phyloP scores from a whole-genome alignment of 78 protist genomes.

The Chrysochromulina tobinii region DNA sequence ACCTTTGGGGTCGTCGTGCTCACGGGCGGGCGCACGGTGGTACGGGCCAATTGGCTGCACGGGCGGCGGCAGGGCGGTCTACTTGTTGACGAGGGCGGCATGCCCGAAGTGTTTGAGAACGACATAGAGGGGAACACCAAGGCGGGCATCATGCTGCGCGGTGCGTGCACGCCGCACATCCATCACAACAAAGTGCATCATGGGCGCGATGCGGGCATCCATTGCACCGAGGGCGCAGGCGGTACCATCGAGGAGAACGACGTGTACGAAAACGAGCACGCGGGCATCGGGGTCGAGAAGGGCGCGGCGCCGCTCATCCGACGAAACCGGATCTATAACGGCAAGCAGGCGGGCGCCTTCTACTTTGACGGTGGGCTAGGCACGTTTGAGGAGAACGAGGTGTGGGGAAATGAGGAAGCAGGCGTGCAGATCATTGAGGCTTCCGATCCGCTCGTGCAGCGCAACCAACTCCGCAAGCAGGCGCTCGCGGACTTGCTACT shows the following conservation, averaged over 20 bases:
- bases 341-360: slow-evolving; percentile 25
- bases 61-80: not conserved
- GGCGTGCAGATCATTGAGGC: slow-evolving; percentile 10
- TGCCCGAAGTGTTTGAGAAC: not conserved
- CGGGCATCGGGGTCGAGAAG: slow-evolving; percentile 41
- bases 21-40: not conserved
- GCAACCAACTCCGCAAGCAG: not conserved
- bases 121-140: slow-evolving; percentile 21
- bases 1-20: not conserved
- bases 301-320: not conserved
- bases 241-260: slow-evolving; percentile 23
- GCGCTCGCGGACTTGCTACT: not conserved
- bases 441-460: not conserved
- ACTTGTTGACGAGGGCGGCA: not conserved
- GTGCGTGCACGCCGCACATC: not conserved
- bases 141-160: slow-evolving; percentile 18
- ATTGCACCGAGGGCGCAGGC: too few species aligned
- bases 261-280: slow-evolving; percentile 23
- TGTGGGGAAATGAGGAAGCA: not conserved
- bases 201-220: not conserved
- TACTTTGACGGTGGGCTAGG: not conserved
- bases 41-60: not conserved
- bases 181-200: not conserved
- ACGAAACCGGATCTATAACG: not conserved
- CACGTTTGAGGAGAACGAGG: not conserved